Conservation (phyloP, 2,329 filamentous ascomycete species). For the Penicillium corylophilum region DNA sequence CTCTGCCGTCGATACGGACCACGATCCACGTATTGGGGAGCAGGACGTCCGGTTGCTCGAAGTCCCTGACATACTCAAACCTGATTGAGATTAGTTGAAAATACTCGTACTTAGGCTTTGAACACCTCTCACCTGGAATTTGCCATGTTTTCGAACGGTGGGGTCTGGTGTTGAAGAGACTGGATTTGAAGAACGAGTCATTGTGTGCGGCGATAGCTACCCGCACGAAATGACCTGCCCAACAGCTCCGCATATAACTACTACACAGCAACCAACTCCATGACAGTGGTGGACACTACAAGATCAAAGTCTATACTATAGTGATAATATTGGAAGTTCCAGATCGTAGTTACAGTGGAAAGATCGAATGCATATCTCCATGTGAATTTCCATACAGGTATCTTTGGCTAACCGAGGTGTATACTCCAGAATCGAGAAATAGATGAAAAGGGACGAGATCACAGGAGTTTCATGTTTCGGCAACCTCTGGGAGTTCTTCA, state of each 20-base stretch:
- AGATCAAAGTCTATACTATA: too few relatives aligned
- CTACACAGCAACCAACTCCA: not conserved
- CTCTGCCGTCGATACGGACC: constrained; percentile 86
- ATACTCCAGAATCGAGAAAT: constrained; percentile 1
- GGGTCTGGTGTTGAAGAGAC: constrained; percentile 6
- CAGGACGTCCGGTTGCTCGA: constrained; percentile 78
- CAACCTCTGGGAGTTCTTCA: constrained; percentile 41
- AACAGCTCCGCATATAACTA: not conserved
- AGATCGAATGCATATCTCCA: not conserved
- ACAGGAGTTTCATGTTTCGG: constrained; percentile 11
- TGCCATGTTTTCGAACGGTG: constrained; percentile 26
- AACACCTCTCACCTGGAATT: constrained; percentile 37
- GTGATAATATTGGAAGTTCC: too few relatives aligned
- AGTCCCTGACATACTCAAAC: constrained; percentile 89
- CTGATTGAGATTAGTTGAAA: constrained; percentile 46
- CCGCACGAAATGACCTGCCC: constrained; percentile 7
- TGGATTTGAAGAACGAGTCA: constrained; percentile 12
- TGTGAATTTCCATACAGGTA: constrained; percentile 1
- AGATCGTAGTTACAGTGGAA: not conserved
- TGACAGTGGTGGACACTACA: too few relatives aligned
- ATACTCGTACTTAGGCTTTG: not conserved
- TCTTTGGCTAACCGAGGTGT: constrained; percentile 1
- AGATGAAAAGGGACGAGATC: constrained; percentile 1
- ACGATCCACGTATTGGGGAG: constrained; percentile 95
- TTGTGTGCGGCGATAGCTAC: constrained; percentile 22